Percentiles rank a stretch among this genome's conserved stretches.
These are phyloP conservation scores for Pichia inconspicua DNA, from an alignment of 1,139 yeast genomes.

Conservation along the genomic window DNA sequence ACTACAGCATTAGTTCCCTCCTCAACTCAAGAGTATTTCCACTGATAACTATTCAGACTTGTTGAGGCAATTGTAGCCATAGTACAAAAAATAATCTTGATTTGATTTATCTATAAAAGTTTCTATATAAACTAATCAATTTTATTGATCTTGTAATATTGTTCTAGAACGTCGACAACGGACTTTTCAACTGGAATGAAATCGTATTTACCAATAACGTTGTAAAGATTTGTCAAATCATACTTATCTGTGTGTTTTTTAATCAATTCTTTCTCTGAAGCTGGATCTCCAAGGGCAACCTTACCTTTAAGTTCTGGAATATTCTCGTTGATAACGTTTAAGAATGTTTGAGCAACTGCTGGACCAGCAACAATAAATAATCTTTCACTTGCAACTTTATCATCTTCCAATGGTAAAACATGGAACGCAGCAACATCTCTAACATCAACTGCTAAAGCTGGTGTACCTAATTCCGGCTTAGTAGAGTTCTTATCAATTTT, in stretches of 20 bases:
- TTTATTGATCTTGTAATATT: slow-evolving; percentile 18
- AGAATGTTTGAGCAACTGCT: slow-evolving; percentile 32
- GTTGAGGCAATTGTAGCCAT: too few species aligned
- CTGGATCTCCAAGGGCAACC: slow-evolving; percentile 34
- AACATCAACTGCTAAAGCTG: slow-evolving; percentile 32
- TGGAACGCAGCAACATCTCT: slow-evolving; percentile 39
- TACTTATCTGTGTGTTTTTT: slow-evolving; percentile 4
- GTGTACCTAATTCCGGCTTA: slow-evolving; percentile 16
- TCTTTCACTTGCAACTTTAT: slow-evolving; percentile 32
- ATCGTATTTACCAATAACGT: slow-evolving; percentile 32
- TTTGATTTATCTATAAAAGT: too few species aligned
- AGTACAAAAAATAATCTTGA: slow-evolving; percentile 17
- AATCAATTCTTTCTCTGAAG: slow-evolving; percentile 7
- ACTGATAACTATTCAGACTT: slow-evolving; percentile 31
- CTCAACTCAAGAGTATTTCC: slow-evolving; percentile 32
- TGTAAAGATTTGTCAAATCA: slow-evolving; percentile 13
- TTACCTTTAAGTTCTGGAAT: slow-evolving; percentile 35
- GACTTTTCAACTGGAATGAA: slow-evolving; percentile 33
- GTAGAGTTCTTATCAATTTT: slow-evolving; percentile 21
- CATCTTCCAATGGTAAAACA: slow-evolving; percentile 32
- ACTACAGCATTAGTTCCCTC: slow-evolving; percentile 33
- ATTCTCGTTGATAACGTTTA: slow-evolving; percentile 31
- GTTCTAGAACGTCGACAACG: slow-evolving; percentile 36
- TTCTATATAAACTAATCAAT: neutral
- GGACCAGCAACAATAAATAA: slow-evolving; percentile 33